Evolutionary conservation across 495 filamentous ascomycete genomes (phyloP).

Genomic region (Penicillium soppii): DNA sequence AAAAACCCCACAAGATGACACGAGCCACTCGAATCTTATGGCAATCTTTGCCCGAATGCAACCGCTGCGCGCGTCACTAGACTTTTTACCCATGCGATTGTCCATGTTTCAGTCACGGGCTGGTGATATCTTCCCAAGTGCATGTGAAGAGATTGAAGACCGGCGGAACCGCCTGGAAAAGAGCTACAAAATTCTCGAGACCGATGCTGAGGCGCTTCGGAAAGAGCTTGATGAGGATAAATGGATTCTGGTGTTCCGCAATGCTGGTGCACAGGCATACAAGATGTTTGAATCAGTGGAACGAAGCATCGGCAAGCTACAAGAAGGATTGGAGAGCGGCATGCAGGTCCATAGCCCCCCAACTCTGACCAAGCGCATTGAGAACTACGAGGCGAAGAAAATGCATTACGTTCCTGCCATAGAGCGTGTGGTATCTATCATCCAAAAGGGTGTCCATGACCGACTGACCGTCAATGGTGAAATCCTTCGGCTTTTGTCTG

Average conservation of each 20-base stretch:
- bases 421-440: constrained; percentile 83
- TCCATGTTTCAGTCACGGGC: constrained; percentile 80
- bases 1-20: constrained; percentile 68
- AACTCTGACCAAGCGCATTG: constrained; percentile 72
- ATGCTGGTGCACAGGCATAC: constrained; percentile 86
- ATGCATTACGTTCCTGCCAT: constrained; percentile 94
- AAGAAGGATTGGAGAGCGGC: constrained; percentile 73
- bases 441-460: constrained; percentile 88
- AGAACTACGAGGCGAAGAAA: constrained; percentile 94
- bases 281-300: constrained; percentile 94
- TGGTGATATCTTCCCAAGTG: constrained; percentile 74
- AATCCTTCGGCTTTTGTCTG: constrained; percentile 76
- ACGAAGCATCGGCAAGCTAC: constrained; percentile 76
- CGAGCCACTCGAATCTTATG: constrained; percentile 70
- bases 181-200: constrained; percentile 78
- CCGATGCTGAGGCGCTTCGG: constrained; percentile 80
- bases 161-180: constrained; percentile 68
- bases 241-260: constrained; percentile 92
- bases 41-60: constrained; percentile 93
- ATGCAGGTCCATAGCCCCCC: constrained; percentile 67
- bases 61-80: constrained; percentile 84
- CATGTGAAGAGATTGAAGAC: constrained; percentile 82
- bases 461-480: constrained; percentile 93
- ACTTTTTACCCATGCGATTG: constrained; percentile 95
- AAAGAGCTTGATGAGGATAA: constrained; percentile 91